Evolutionary conservation across 116 monocot genomes (phyloP), one percentile per base, ranked within the genome.

Genomic region (Iris pallida): DNA sequence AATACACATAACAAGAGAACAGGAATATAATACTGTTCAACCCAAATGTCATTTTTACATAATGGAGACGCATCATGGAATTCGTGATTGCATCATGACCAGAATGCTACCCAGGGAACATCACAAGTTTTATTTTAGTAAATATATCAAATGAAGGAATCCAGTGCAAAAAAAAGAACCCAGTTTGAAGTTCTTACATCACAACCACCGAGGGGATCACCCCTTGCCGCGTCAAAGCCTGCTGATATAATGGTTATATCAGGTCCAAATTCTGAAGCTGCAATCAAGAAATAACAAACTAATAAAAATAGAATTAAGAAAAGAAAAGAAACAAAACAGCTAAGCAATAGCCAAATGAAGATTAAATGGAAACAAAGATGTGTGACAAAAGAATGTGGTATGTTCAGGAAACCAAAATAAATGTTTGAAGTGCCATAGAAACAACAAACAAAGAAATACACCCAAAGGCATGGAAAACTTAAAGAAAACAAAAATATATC

Each of bases 151-250:
- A 8, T 59, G 19, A 59, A 59, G 16, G 4, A 30, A 30, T 17
- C 8, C 3, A 7, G 20, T 17, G 20, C 8, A 11, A 44, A 1
- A 7, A 12, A 5, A 81, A 0, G 55, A 64, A 16, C 5, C 16
- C 15, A 12, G 53, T 0, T 12, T 47, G 18, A 65, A 72, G 20
- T 57, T 14, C 83, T 81, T 82, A 95, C 95, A 90, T 93, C 85
- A 80, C 97, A 97, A 73, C 87, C 69, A 5, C 97, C 97, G 57
- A 97, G 90, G 7, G 97, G 93, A 81, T 97, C 93, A 77, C 97
- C 97, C 64, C 83, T 78, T 53, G 96, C 96, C 47, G 96, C 96
- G 85, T 97, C 96, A 85, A 97, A 97, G 64, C 96, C 92, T 64
- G 96, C 92, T 18, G 96, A 97, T 75, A 97, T 85, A 55, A 97